Evolutionary conservation across 495 filamentous ascomycete genomes (phyloP), one percentile per base, ranked within the genome.

Genomic region (Aspergillus conjunctus): DNA sequence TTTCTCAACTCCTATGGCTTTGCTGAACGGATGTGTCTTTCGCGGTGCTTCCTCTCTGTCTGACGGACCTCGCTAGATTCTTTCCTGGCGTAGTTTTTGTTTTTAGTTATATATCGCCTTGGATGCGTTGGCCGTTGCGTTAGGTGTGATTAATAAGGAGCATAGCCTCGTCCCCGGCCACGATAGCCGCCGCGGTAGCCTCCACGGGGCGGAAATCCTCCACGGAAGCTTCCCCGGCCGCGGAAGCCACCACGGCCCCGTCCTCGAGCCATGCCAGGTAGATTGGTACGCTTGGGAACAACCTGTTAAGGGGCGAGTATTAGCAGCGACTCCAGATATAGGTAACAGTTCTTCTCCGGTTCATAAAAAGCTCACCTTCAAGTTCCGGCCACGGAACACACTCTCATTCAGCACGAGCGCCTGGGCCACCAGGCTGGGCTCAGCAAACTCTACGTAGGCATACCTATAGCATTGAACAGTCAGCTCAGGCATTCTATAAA

Each of bases 381-480:
- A 83, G 68, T 91, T 93, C 61, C 95, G 85, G 53, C 92, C 94
- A 62, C 93, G 91, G 76, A 99, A 97, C 60, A 96, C 85, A 73
- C 92, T 97, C 73, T 98, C 95, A 68, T 99, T 98, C 63, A 99
- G 78, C 17, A 97, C 91, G 52, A 99, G 83, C 12, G 95, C 95
- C 72, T 96, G 90, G 22, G 91, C 90, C 56, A 99, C 93, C 32
- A 97, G 82, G 72, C 87, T 91, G 31, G 95, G 94, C 75, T 99
- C 95, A 17, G 91, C 88, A 68, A 99, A 99, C 74, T 99, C 95
- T 58, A 99, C 95, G 75, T 99, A 99, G 66, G 95, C 95, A 75
- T 99, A 99, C 32, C 93, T 98, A 75, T 71, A 69, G 41, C 14
- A 62, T 26, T 77, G 84, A 81, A 48, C 17, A 84, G 82, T 71